A percentile compares a stretch with the other conserved stretches of the same genome.
Conservation (phyloP, 345 rosid species). For the Eucalyptus regnans region DNA sequence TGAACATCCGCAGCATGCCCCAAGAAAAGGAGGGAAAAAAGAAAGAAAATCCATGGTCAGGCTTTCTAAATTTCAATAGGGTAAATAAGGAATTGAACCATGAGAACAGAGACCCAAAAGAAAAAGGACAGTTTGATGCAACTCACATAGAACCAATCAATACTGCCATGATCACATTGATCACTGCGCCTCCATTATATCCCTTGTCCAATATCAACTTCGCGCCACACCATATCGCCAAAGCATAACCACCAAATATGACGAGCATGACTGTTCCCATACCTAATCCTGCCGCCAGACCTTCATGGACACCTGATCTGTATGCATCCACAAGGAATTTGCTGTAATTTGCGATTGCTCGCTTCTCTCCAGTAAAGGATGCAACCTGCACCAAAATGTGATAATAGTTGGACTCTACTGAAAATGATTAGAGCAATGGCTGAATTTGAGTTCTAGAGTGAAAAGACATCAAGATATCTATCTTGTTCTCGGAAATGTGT, state of each 20-base stretch:
- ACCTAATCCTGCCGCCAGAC: conserved; percentile 57
- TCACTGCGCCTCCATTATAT: conserved; percentile 53
- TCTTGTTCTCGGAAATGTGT: background rate
- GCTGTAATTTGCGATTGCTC: conserved; percentile 45
- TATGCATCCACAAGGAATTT: conserved; percentile 50
- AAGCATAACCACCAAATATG: conserved; percentile 36
- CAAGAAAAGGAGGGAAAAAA: background rate
- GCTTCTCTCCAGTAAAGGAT: conserved; percentile 81
- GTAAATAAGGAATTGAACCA: background rate
- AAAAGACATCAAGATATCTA: background rate
- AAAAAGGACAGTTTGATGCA: background rate
- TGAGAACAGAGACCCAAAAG: background rate
- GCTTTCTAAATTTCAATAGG: background rate
- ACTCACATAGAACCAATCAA: conserved; percentile 69
- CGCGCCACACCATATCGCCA: conserved; percentile 80
- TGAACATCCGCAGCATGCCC: background rate
- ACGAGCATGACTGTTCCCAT: conserved; percentile 27
- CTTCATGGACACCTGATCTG: conserved; percentile 48
- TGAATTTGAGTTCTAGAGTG: conserved; percentile 39
- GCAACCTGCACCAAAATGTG: conserved; percentile 43
- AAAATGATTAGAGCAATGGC: conserved; percentile 19
- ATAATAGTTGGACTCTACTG: conserved; percentile 6
- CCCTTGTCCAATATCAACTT: conserved; percentile 63
- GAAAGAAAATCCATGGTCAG: background rate
- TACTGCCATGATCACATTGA: conserved; percentile 62